Evolutionary conservation across 306 rosid species (phyloP), one percentile per base, ranked within the genome.

Genomic region (Cicer pinnatifidum): DNA sequence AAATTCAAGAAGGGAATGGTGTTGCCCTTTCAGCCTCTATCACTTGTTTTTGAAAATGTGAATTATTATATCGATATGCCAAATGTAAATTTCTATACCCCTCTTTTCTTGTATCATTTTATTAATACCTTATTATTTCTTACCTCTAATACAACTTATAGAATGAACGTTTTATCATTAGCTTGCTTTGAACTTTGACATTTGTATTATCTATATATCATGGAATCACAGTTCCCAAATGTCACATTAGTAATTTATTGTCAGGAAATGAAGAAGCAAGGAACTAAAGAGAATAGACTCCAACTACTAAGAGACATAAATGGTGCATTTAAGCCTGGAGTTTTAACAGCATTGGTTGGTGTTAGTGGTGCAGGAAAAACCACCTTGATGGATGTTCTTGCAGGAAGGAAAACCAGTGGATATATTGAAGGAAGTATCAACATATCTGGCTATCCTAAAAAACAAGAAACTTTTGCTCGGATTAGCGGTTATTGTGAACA

Each of bases 401-500:
- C 85, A 2, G 87, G 84, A 63, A 86, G 89, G 41, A 86, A 83
- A 75, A 83, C 85, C 16, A 63, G 76, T 3, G 89, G 87, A 5
- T 75, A 78, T 41, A 81, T 86, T 33, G 87, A 86, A 39, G 89
- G 84, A 53, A 83, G 78, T 75, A 81, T 86, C 57, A 75, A 39
- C 78, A 78, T 83, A 8, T 83, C 84, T 20, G 87, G 87, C 23
- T 81, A 78, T 39, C 87, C 82, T 2, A 86, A 86, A 81, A 78
- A 71, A 63, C 87, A 83, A 41, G 73, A 47, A 50, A 83, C 87
- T 15, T 86, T 86, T 72, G 84, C 89, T 67, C 48, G 84, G 41
- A 77, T 86, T 33, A 81, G 85, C 15, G 87, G 87, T 57, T 86
- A 86, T 15, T 86, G 89, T 62, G 89, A 86, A 86, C 87, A 86